Base-by-base conservation (phyloP, 352 stramenopile genomes). In the Globisporangium ultimum region DNA sequence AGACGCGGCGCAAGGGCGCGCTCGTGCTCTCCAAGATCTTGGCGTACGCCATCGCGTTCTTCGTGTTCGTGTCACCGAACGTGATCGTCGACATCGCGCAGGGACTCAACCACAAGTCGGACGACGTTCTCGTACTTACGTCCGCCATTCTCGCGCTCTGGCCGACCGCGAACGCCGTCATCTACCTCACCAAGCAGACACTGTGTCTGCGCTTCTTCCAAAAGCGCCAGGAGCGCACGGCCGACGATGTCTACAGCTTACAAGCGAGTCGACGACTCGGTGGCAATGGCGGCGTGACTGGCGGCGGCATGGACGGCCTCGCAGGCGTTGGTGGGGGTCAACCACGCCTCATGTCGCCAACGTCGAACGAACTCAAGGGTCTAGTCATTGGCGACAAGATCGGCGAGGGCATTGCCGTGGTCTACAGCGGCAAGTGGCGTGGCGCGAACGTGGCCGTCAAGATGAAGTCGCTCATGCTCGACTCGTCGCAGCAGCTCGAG, bases 381-480 rank as follows among this genome's bases (percentile, higher is more conserved):
- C 70, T 95, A 18, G 81, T 93, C 41, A 76, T 95, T 49, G 85
- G 83, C 11, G 77, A 91, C 15, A 91, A 95, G 58, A 95, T 95
- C 53, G 85, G 85, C 21, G 73, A 93, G 49, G 85, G 85, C 42
- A 87, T 95, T 18, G 85, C 85, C 5, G 85, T 95, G 15, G 97
- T 99, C 55, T 98, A 98, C 70, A 89, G 91, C 34, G 97, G 93
- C 64, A 97, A 90, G 58, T 99, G 97, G 97, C 82, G 93, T 34
- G 96, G 95, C 32, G 98, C 93, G 2, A 79, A 97, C 43, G 96
- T 99, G 12, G 96, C 96, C 6, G 91, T 98, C 40, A 99, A 99
- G 76, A 94, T 92, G 81, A 88, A 90, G 61, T 76, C 80, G 42
- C 71, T 95, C 18, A 68, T 93, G 56, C 62, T 91, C 45, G 82